These are phyloP conservation scores for Phytopythium delawarense DNA, from an alignment of 352 stramenopile genomes.

Conservation along the genomic window DNA sequence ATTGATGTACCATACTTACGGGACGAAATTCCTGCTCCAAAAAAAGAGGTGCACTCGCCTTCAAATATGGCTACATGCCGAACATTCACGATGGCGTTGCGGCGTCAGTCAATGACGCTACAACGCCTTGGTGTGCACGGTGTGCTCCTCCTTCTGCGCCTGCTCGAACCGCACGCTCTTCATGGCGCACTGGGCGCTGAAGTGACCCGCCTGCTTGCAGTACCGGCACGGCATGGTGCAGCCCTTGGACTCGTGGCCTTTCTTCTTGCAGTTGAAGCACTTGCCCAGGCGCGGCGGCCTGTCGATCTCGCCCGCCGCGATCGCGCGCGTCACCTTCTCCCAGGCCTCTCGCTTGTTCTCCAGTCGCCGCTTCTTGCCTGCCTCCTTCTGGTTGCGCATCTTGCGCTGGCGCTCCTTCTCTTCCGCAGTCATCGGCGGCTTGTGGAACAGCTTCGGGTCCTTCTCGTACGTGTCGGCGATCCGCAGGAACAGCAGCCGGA, in stretches of 20 bases:
- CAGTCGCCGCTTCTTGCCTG: slow-evolving; percentile 65
- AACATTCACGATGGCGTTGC: too few relatives aligned
- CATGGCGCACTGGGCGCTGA: slow-evolving; percentile 67
- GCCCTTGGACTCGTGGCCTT: slow-evolving; percentile 70
- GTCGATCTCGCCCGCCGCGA: slow-evolving; percentile 42
- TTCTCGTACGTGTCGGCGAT: slow-evolving; percentile 65
- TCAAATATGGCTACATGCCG: too few relatives aligned
- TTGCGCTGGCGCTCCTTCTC: slow-evolving; percentile 77
- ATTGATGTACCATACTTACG: not conserved
- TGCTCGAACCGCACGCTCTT: slow-evolving; percentile 49
- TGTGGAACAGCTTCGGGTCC: slow-evolving; percentile 39
- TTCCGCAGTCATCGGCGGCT: slow-evolving; percentile 74
- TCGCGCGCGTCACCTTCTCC: slow-evolving; percentile 38
- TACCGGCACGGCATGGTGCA: slow-evolving; percentile 77
- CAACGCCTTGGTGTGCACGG: slow-evolving; percentile 62
- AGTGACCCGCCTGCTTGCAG: slow-evolving; percentile 72
- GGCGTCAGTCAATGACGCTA: too few relatives aligned
- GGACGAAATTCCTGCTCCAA: not conserved
- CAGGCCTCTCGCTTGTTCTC: slow-evolving; percentile 64
- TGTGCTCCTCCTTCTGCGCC: slow-evolving; percentile 47
- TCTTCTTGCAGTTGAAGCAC: slow-evolving; percentile 86
- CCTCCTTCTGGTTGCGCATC: slow-evolving; percentile 73
- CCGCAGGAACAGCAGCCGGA: slow-evolving; percentile 65
- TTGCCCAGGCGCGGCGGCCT: slow-evolving; percentile 44
- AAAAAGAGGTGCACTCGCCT: too few relatives aligned